Evolutionary conservation across 805 yeast genomes (phyloP).

Genomic region (Saturnispora saitoi): DNA sequence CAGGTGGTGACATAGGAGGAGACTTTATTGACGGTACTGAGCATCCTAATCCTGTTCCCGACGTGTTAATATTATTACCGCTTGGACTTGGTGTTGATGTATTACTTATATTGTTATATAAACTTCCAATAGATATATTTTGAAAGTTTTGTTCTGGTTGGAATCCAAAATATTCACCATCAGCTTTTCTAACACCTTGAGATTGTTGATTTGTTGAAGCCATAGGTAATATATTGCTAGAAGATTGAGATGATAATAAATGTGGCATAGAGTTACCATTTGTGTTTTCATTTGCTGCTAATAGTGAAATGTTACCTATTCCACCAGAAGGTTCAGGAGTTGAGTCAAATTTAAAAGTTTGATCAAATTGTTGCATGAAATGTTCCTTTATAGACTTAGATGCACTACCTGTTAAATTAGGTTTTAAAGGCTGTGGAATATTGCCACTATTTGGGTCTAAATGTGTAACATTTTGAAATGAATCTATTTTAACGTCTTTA

Average conservation of each 20-base stretch:
- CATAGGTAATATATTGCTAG: background rate
- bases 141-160: background rate
- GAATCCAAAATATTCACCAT: background rate
- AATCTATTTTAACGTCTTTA: slow-evolving; percentile 23
- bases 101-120: background rate
- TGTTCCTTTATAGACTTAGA: slow-evolving; percentile 36
- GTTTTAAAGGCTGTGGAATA: slow-evolving; percentile 33
- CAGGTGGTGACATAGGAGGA: slow-evolving; percentile 16
- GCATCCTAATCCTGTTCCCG: background rate
- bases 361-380: slow-evolving; percentile 16
- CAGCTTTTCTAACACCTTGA: background rate
- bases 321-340: background rate
- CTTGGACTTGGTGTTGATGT: background rate
- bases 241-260: background rate
- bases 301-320: slow-evolving; percentile 7
- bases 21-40: background rate
- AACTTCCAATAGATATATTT: background rate
- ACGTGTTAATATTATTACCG: background rate
- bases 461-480: slow-evolving; percentile 13
- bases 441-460: slow-evolving; percentile 9
- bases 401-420: slow-evolving; percentile 47
- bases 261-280: slow-evolving; percentile 1
- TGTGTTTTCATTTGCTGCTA: slow-evolving; percentile 10
- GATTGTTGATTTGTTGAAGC: background rate
- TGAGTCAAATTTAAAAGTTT: slow-evolving; percentile 11